Evolutionary conservation across 2,329 filamentous ascomycete genomes (phyloP), one percentile per base, ranked within the genome.

Genomic region (Aspergillus pseudoterreus): DNA sequence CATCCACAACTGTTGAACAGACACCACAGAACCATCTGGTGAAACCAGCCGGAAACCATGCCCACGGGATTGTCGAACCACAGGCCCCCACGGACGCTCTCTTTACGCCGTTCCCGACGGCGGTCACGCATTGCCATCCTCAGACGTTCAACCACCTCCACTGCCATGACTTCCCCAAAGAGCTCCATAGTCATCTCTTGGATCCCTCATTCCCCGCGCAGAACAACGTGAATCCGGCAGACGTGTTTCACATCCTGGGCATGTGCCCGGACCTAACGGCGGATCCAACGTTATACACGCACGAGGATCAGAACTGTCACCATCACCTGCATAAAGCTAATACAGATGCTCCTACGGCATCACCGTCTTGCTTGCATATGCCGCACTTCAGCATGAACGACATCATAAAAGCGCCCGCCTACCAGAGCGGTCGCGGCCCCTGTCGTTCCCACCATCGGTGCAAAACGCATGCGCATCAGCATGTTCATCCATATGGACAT

Each of bases 161-260:
- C 27, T 67, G 64, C 19, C 57, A 65, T 54, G 61, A 63, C 24
- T 60, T 66, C 17, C 56, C 67, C 19, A 67, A 65, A 43, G 65
- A 69, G 17, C 49, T 61, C 21, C 62, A 62, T 45, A 57, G 50
- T 19, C 57, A 59, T 39, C 52, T 65, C 42, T 53, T 55, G 24
- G 54, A 56, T 9, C 58, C 62, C 32, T 51, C 59, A 1, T 58
- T 60, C 41, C 63, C 66, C 14, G 46, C 50, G 2, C 66, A 64
- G 50, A 63, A 59, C 3, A 60, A 66, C 6, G 62, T 71, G 33
- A 68, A 70, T 46, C 66, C 66, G 6, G 58, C 62, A 12, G 68
- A 71, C 21, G 60, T 70, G 42, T 67, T 70, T 51, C 65, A 71
- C 46, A 66, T 71, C 58, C 59, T 72, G 46, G 65, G 65, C 9